phyloP scores from a whole-genome alignment of 805 yeast species.

The Candida golubevii region DNA sequence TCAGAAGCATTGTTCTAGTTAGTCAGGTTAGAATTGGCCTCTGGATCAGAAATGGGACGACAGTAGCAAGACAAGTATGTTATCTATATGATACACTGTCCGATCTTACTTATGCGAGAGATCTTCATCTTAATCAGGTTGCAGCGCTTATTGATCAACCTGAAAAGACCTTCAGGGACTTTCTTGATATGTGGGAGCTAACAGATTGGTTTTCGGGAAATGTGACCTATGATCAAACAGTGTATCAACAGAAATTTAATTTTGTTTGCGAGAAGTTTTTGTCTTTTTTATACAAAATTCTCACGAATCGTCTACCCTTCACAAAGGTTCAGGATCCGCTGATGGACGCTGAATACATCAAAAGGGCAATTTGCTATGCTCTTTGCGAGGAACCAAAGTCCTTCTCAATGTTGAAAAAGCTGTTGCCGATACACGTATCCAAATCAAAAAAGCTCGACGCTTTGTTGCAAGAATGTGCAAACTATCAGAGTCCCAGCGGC shows the following conservation, averaged over 20 bases:
- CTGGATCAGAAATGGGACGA: constrained; percentile 72
- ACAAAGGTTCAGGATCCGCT: constrained; percentile 1
- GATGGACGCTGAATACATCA: constrained; percentile 19
- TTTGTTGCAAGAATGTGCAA: constrained; percentile 58
- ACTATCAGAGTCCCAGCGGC: constrained; percentile 58
- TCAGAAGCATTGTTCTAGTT: constrained; percentile 57
- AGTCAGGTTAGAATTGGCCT: constrained; percentile 60
- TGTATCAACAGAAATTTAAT: constrained; percentile 47
- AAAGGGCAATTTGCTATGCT: constrained; percentile 43
- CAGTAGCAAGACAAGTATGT: constrained; percentile 47
- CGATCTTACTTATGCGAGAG: constrained; percentile 40
- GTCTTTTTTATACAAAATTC: constrained; percentile 40
- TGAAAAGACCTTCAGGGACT: constrained; percentile 28
- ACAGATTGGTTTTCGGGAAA: constrained; percentile 41
- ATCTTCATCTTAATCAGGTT: constrained; percentile 44
- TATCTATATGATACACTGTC: constrained; percentile 44
- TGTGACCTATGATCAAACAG: constrained; percentile 28
- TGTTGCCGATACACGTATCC: constrained; percentile 18
- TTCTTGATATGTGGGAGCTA: constrained; percentile 57
- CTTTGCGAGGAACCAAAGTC: constrained; percentile 46
- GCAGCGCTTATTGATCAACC: constrained; percentile 39
- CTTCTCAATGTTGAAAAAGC: constrained; percentile 19
- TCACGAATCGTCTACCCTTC: constrained; percentile 36
- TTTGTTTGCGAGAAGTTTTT: constrained; percentile 42
- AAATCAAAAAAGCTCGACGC: constrained; percentile 42